A percentile compares a stretch with the other conserved stretches of the same genome.
Conservation (phyloP, 208 protist species). For the Trypanosoma cruzi region DNA sequence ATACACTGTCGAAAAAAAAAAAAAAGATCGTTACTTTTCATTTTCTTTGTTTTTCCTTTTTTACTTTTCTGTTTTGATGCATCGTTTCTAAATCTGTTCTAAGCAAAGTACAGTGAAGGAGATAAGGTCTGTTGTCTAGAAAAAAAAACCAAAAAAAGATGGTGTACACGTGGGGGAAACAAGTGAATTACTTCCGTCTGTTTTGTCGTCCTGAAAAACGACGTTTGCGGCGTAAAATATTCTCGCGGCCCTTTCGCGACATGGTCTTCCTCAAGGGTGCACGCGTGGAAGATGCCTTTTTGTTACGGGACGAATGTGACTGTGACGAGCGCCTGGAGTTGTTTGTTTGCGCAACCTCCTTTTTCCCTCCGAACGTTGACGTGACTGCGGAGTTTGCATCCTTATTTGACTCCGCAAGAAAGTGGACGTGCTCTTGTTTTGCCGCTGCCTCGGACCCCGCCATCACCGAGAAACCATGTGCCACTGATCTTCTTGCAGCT, state of each 20-base stretch:
- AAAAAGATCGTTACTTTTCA: not conserved
- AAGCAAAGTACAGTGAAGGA: not conserved
- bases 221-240: not conserved
- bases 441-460: not conserved
- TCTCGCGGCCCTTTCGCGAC: slow-evolving; percentile 11
- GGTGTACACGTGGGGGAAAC: not conserved
- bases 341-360: not conserved
- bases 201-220: not conserved
- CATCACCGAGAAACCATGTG: not conserved
- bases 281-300: not conserved
- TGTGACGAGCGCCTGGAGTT: not conserved
- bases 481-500: not conserved
- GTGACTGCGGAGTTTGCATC: not conserved
- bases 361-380: not conserved
- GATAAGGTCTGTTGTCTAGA: not conserved
- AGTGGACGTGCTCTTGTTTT: not conserved
- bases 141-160: not conserved
- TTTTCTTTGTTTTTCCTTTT: slow-evolving; percentile 7
- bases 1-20: slow-evolving; percentile 8
- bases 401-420: not conserved
- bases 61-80: not conserved
- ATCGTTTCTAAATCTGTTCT: not conserved
- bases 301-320: not conserved
- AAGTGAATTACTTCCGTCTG: not conserved
- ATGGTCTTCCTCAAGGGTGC: slow-evolving; percentile 4